These are phyloP conservation scores for Zygoascus hellenicus DNA, from an alignment of 1,139 yeast species.

Conservation along the genomic window DNA sequence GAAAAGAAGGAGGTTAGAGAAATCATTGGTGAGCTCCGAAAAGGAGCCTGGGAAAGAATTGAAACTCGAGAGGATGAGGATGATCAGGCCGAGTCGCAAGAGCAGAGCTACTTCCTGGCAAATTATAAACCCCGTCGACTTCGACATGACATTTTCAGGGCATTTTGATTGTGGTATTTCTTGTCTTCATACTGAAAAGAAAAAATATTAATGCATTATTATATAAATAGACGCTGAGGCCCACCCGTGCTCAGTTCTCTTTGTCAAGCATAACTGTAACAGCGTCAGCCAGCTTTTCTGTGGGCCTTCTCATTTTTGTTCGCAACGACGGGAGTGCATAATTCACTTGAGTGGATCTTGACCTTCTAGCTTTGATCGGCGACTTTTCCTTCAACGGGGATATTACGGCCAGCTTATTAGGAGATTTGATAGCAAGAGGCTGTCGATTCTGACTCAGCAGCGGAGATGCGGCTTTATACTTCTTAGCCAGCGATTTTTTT, in stretches of 20 bases:
- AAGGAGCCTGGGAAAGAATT: constrained; percentile 20
- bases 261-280: constrained; percentile 14
- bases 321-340: constrained; percentile 66
- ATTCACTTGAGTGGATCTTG: constrained; percentile 39
- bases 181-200: too few species aligned
- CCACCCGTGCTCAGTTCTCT: constrained; percentile 11
- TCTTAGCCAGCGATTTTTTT: not conserved
- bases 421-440: constrained; percentile 2
- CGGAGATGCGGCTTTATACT: not conserved
- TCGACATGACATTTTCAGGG: too few species aligned
- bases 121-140: too few species aligned
- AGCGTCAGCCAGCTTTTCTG: constrained; percentile 57
- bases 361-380: constrained; percentile 11
- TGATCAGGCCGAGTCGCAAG: constrained; percentile 22
- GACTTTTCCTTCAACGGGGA: constrained; percentile 1
- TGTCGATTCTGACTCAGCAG: not conserved
- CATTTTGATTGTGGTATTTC: too few species aligned
- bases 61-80: constrained; percentile 19
- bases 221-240: not conserved
- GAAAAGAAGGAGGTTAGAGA: constrained; percentile 32
- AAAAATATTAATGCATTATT: too few species aligned
- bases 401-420: constrained; percentile 2
- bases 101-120: constrained; percentile 18
- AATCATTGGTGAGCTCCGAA: constrained; percentile 31
- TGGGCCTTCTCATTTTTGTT: constrained; percentile 65